phyloP scores from a whole-genome alignment of 1,284 basidiomycete species.

The Leucoagaricus sp. region DNA sequence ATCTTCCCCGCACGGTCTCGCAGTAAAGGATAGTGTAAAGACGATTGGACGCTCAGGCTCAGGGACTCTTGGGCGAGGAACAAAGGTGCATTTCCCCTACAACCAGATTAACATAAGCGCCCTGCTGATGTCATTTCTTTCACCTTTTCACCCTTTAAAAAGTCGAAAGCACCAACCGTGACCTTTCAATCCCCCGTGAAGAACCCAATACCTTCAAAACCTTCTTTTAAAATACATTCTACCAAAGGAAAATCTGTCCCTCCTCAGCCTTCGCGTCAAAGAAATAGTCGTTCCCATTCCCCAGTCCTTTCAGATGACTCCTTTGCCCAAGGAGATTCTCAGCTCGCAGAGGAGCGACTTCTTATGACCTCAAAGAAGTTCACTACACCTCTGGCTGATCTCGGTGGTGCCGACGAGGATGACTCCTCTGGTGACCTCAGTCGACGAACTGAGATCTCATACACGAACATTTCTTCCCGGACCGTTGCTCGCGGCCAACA shows the following conservation, averaged over 20 bases:
- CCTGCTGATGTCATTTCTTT: conserved; percentile 6
- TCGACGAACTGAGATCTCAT: not conserved
- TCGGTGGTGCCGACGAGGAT: conserved; percentile 33
- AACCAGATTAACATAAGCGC: not conserved
- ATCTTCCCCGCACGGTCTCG: not conserved
- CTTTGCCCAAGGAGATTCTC: conserved; percentile 51
- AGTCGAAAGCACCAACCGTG: conserved; percentile 19
- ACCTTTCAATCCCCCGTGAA: conserved; percentile 21
- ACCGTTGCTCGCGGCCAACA: not conserved
- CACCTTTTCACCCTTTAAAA: conserved; percentile 15
- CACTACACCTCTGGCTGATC: conserved; percentile 56
- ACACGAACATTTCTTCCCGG: conserved; percentile 10
- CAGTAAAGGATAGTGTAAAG: conserved; percentile 8
- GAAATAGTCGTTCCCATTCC: conserved; percentile 1
- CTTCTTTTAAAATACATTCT: not conserved
- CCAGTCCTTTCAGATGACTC: conserved; percentile 51
- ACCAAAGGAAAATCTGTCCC: not conserved
- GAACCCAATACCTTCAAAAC: conserved; percentile 12
- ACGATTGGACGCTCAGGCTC: conserved; percentile 1
- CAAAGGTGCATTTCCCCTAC: conserved; percentile 8
- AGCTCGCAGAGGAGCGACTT: conserved; percentile 48
- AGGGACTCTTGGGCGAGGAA: not conserved
- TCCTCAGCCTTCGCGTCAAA: conserved; percentile 2
- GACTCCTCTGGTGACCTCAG: not conserved
- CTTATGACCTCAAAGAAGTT: conserved; percentile 54